Evolutionary conservation across 1,284 basidiomycete species (phyloP).

Genomic region (Trichosporon inkin): DNA sequence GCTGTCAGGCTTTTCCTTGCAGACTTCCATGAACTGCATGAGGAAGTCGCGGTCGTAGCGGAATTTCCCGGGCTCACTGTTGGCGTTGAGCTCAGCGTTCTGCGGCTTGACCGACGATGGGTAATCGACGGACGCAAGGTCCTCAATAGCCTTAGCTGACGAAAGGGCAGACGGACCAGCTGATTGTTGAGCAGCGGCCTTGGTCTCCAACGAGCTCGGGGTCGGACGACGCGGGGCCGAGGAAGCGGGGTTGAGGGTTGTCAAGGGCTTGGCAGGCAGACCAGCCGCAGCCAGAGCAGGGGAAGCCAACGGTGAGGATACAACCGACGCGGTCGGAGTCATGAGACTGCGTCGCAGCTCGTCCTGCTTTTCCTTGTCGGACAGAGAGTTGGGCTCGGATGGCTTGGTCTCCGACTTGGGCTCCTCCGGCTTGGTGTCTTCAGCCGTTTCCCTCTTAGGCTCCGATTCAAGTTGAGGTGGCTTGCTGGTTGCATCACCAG

Average conservation of each 20-base stretch:
- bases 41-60: conserved; percentile 97
- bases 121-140: conserved; percentile 74
- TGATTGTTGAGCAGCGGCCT: conserved; percentile 47
- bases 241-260: conserved; percentile 32
- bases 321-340: conserved; percentile 32
- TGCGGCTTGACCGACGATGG: conserved; percentile 81
- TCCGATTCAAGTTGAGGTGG: conserved; percentile 28
- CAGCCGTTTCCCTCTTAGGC: conserved; percentile 25
- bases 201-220: conserved; percentile 64
- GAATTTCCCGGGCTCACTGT: conserved; percentile 80
- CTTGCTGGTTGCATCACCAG: too few species aligned
- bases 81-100: conserved; percentile 74
- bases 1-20: conserved; percentile 87
- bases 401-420: conserved; percentile 49
- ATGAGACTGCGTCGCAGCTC: conserved; percentile 32
- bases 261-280: conserved; percentile 48
- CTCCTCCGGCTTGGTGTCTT: conserved; percentile 47
- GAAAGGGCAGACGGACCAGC: conserved; percentile 61
- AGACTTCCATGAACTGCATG: conserved; percentile 92
- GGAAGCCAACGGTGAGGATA: conserved; percentile 39
- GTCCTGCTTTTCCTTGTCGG: conserved; percentile 31
- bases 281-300: conserved; percentile 44
- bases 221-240: conserved; percentile 51
- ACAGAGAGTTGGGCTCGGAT: conserved; percentile 30
- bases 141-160: conserved; percentile 74